phyloP scores from a whole-genome alignment of 2,329 filamentous ascomycete species.

The Phyllachora maydis region DNA sequence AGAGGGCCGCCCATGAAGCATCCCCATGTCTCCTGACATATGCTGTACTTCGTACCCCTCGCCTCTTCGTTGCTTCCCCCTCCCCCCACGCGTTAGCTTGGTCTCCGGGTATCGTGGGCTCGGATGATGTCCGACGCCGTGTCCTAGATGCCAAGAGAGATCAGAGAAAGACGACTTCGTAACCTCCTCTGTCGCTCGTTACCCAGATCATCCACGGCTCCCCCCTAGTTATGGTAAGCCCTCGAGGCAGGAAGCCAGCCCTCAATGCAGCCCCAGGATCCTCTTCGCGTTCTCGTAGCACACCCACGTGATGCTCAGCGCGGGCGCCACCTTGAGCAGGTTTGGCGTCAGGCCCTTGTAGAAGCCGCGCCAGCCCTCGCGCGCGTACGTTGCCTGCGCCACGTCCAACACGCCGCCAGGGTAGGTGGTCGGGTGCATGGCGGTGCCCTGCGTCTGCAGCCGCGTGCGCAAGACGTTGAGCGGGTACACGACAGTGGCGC shows the following conservation, averaged over 20 bases:
- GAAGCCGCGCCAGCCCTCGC: slow-evolving; percentile 67
- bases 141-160: background rate
- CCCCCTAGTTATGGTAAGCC: too few relatives aligned
- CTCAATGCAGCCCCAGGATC: slow-evolving; percentile 32
- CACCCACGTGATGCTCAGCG: slow-evolving; percentile 86
- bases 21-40: too few relatives aligned
- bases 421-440: slow-evolving; percentile 79
- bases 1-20: too few relatives aligned
- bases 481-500: slow-evolving; percentile 86
- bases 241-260: too few relatives aligned
- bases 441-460: slow-evolving; percentile 83
- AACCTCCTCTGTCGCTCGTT: too few relatives aligned
- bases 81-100: too few relatives aligned
- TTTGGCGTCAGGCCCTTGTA: slow-evolving; percentile 95
- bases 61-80: too few relatives aligned
- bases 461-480: slow-evolving; percentile 83
- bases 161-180: too few relatives aligned
- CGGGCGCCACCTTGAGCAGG: slow-evolving; percentile 85
- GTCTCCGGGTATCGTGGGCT: too few relatives aligned
- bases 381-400: slow-evolving; percentile 57
- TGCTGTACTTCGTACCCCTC: too few relatives aligned
- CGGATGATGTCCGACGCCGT: too few relatives aligned
- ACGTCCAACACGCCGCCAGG: slow-evolving; percentile 85
- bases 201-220: too few relatives aligned
- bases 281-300: slow-evolving; percentile 83